Evolutionary conservation across 345 rosid genomes (phyloP).

Genomic region (Dimocarpus longan): DNA sequence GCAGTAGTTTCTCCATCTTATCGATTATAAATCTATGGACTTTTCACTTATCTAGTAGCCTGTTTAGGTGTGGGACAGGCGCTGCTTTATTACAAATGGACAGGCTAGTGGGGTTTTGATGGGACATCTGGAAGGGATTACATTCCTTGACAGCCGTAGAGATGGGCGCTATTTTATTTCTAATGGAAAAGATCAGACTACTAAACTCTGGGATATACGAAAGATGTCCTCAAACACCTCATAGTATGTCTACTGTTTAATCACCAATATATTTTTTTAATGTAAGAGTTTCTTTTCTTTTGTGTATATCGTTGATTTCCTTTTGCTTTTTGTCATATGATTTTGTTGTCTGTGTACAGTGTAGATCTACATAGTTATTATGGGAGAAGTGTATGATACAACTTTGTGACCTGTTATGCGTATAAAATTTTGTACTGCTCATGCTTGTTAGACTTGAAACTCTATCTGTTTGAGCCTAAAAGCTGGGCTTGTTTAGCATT

Average conservation of each 20-base stretch:
- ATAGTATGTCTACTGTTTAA: conserved; percentile 29
- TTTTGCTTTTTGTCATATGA: no score
- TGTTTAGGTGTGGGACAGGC: conserved; percentile 70
- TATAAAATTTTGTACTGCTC: neutral
- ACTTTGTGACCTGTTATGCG: no score
- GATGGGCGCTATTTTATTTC: conserved; percentile 78
- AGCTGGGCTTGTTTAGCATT: neutral
- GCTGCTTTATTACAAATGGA: conserved; percentile 53
- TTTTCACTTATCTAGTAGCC: conserved; percentile 1
- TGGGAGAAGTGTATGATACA: no score
- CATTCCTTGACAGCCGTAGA: conserved; percentile 63
- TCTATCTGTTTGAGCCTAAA: neutral
- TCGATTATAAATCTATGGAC: neutral
- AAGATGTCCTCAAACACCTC: conserved; percentile 53
- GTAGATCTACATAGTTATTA: no score
- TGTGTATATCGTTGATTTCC: no score
- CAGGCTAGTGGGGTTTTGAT: conserved; percentile 60
- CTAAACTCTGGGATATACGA: conserved; percentile 77
- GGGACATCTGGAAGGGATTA: conserved; percentile 73
- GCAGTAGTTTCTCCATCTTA: conserved; percentile 5
- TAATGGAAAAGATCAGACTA: conserved; percentile 74
- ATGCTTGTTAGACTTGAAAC: neutral
- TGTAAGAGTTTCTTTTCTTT: neutral
- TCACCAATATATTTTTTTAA: neutral
- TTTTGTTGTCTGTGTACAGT: no score